These are phyloP conservation scores for Neurospora hispaniola DNA, from an alignment of 495 filamentous ascomycete genomes.

Conservation along the genomic window DNA sequence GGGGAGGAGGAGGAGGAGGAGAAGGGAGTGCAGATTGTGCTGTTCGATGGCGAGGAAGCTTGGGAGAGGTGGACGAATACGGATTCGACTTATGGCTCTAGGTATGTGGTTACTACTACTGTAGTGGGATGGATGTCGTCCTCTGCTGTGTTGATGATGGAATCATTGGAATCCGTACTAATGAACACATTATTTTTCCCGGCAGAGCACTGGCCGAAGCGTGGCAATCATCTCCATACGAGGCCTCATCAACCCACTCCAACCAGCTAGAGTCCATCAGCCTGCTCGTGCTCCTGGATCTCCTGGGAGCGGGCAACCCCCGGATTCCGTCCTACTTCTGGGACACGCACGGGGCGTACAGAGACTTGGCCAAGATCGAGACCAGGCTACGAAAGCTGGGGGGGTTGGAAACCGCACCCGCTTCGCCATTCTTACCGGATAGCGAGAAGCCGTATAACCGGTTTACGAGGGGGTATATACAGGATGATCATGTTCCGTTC, in stretches of 20 bases:
- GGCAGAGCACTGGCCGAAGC: conserved; percentile 17
- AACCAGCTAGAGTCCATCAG: conserved; percentile 68
- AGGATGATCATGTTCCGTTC: conserved; percentile 90
- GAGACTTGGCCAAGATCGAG: conserved; percentile 57
- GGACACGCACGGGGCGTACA: conserved; percentile 91
- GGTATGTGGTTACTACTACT: conserved; percentile 30
- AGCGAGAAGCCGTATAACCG: conserved; percentile 38
- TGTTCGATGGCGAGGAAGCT: conserved; percentile 92
- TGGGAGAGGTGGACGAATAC: conserved; percentile 65
- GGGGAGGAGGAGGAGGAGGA: conserved; percentile 57
- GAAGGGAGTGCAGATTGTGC: conserved; percentile 77
- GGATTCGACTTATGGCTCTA: conserved; percentile 81
- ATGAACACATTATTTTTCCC: conserved; percentile 4
- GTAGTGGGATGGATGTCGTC: background rate
- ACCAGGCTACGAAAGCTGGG: conserved; percentile 48
- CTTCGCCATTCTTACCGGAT: conserved; percentile 37
- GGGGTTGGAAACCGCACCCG: conserved; percentile 27
- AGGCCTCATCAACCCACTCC: conserved; percentile 22
- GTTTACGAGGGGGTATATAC: conserved; percentile 41
- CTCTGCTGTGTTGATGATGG: background rate
- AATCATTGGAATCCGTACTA: background rate
- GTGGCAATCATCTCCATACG: conserved; percentile 15
- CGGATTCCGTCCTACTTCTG: conserved; percentile 69
- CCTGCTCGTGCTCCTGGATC: conserved; percentile 85
- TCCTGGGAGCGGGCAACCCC: conserved; percentile 65